Conservation (phyloP, 2,329 filamentous ascomycete species). For the Venturia asperata region DNA sequence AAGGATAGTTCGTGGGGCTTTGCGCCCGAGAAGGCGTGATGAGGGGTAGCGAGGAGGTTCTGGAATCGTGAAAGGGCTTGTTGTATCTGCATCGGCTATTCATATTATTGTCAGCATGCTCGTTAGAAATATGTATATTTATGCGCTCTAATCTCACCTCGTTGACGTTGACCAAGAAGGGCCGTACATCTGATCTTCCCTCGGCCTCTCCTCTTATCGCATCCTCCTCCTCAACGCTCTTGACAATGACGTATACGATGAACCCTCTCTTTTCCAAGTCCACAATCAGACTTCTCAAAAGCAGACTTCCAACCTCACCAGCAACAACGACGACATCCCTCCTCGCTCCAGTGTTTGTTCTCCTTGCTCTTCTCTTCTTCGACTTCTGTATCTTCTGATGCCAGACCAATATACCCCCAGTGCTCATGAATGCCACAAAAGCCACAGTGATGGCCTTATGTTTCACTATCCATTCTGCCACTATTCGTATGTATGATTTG, state of each 20-base stretch:
- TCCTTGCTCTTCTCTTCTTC: constrained; percentile 65
- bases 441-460: constrained; percentile 69
- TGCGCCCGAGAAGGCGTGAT: constrained; percentile 68
- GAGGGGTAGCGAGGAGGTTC: constrained; percentile 63
- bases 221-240: constrained; percentile 75
- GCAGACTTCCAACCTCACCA: constrained; percentile 75
- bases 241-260: constrained; percentile 85
- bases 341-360: constrained; percentile 74
- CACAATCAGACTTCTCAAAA: constrained; percentile 73
- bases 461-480: constrained; percentile 63
- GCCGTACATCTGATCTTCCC: constrained; percentile 71
- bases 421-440: constrained; percentile 62
- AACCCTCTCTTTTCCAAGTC: constrained; percentile 89
- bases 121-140: constrained; percentile 18
- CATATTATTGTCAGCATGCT: constrained; percentile 23
- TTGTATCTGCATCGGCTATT: constrained; percentile 59
- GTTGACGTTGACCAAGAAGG: constrained; percentile 74
- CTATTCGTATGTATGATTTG: constrained; percentile 45
- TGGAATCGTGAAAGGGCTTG: constrained; percentile 66
- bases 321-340: constrained; percentile 84
- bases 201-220: constrained; percentile 59
- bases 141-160: constrained; percentile 49
- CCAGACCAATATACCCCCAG: constrained; percentile 52
- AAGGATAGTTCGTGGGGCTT: constrained; percentile 69
- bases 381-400: constrained; percentile 53